These are phyloP conservation scores for Penicillium sumatraense DNA, from an alignment of 2,329 filamentous ascomycete species.

Conservation along the genomic window DNA sequence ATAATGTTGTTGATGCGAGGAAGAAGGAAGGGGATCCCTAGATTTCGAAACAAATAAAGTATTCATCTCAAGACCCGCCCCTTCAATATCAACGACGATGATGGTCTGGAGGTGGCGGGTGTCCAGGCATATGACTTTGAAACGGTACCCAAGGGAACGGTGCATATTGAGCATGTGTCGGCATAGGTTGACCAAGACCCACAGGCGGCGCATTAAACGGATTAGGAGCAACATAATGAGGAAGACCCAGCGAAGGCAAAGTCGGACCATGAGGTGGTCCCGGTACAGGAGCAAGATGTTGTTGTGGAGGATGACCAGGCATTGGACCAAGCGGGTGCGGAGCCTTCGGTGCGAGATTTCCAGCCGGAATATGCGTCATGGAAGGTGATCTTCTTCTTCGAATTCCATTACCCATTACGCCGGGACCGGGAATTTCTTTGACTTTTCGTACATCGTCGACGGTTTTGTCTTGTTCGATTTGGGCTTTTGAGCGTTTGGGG, in stretches of 20 bases:
- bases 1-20: not conserved
- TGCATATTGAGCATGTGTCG: conserved; percentile 29
- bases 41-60: not conserved
- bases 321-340: conserved; percentile 22
- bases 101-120: not conserved
- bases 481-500: conserved; percentile 49
- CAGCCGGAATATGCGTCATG: conserved; percentile 21
- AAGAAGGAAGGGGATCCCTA: too few relatives aligned
- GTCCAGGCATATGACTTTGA: conserved; percentile 17
- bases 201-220: conserved; percentile 19
- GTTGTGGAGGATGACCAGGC: conserved; percentile 18
- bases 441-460: conserved; percentile 34
- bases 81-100: conserved; percentile 1
- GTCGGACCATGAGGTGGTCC: conserved; percentile 12
- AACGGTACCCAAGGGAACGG: conserved; percentile 33
- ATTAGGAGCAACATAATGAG: conserved; percentile 20
- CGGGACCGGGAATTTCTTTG: conserved; percentile 29
- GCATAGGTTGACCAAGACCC: conserved; percentile 21
- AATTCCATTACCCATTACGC: too few relatives aligned
- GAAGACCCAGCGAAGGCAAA: conserved; percentile 22
- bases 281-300: conserved; percentile 13
- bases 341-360: conserved; percentile 28
- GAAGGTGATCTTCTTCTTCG: conserved; percentile 33
- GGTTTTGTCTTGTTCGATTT: conserved; percentile 47
- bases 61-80: not conserved